A percentile compares a stretch with the other conserved stretches of the same genome.
These are phyloP conservation scores for Leishmania gerbilli DNA, from an alignment of 208 protist species.

Conservation along the genomic window DNA sequence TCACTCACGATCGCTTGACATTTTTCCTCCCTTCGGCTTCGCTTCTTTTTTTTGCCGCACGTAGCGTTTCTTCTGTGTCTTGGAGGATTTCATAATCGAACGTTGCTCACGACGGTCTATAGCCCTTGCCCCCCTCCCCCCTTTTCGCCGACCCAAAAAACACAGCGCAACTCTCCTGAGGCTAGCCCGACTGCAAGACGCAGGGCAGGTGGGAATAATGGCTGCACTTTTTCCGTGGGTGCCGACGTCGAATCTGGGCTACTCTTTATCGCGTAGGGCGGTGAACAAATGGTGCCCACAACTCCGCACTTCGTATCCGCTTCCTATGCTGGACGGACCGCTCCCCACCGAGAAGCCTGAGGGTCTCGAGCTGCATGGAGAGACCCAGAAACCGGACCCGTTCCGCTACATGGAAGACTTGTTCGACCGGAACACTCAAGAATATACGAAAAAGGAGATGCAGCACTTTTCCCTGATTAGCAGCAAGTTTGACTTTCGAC, in stretches of 20 bases:
- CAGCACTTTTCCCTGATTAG: slow-evolving; percentile 70
- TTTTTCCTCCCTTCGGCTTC: not conserved
- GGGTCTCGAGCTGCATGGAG: slow-evolving; percentile 55
- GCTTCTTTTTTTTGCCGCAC: not conserved
- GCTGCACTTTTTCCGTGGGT: slow-evolving; percentile 86
- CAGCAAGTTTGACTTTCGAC: slow-evolving; percentile 86
- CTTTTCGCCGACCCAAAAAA: not conserved
- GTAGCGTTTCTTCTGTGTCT: not conserved
- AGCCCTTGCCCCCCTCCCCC: not conserved
- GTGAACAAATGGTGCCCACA: slow-evolving; percentile 77
- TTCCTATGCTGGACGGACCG: slow-evolving; percentile 81
- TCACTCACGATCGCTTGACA: not conserved
- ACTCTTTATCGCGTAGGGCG: slow-evolving; percentile 43
- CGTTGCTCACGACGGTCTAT: not conserved
- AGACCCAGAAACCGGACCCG: slow-evolving; percentile 57
- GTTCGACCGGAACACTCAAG: slow-evolving; percentile 78
- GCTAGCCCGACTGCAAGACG: not conserved
- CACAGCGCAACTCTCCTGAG: not conserved
- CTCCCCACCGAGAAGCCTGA: slow-evolving; percentile 61
- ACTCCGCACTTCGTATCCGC: slow-evolving; percentile 68
- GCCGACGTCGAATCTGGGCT: slow-evolving; percentile 63
- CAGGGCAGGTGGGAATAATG: slow-evolving; percentile 37
- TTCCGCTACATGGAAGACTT: slow-evolving; percentile 92
- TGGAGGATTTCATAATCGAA: not conserved
- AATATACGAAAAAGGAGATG: slow-evolving; percentile 70